Conservation (phyloP, 1,284 basidiomycete genomes). For the Singerocomus rubriflavus region DNA sequence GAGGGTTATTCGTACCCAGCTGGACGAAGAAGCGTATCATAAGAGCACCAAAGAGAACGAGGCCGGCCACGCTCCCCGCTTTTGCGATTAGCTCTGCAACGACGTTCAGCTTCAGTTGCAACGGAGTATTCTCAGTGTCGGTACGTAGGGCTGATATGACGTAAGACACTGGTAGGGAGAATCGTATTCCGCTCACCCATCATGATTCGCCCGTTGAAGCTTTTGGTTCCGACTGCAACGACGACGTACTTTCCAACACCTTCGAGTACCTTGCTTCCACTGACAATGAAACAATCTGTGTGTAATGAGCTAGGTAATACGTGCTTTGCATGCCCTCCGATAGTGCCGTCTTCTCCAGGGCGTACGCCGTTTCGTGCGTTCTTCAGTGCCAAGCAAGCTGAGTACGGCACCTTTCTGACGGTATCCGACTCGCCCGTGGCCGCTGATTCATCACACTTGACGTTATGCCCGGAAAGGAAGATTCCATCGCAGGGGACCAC, state of each 20-base stretch:
- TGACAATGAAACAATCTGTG: conserved; percentile 91
- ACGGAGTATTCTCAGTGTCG: conserved; percentile 83
- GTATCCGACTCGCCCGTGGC: conserved; percentile 97
- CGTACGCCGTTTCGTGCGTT: conserved; percentile 25
- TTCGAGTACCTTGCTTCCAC: conserved; percentile 93
- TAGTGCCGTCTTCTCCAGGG: conserved; percentile 23
- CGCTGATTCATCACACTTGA: conserved; percentile 95
- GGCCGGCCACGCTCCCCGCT: conserved; percentile 79
- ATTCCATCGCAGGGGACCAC: conserved; percentile 95
- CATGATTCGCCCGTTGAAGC: conserved; percentile 96
- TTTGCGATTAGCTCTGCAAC: conserved; percentile 95
- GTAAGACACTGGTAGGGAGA: conserved; percentile 13
- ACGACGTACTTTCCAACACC: conserved; percentile 93
- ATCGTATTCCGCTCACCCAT: conserved; percentile 60
- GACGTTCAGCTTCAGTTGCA: conserved; percentile 91
- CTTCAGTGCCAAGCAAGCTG: conserved; percentile 61
- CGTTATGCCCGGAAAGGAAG: conserved; percentile 89
- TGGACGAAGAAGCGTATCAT: conserved; percentile 96
- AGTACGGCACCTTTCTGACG: conserved; percentile 84
- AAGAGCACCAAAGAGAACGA: conserved; percentile 78
- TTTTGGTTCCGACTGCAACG: conserved; percentile 87
- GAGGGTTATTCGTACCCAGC: conserved; percentile 58
- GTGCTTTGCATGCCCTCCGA: conserved; percentile 19
- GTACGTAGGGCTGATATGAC: conserved; percentile 63
- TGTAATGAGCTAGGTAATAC: conserved; percentile 43